Percentiles rank a stretch among this genome's conserved stretches.
Conservation (phyloP, 371 early-diverging fungal genomes). For the Dichotomocladium elegans region DNA sequence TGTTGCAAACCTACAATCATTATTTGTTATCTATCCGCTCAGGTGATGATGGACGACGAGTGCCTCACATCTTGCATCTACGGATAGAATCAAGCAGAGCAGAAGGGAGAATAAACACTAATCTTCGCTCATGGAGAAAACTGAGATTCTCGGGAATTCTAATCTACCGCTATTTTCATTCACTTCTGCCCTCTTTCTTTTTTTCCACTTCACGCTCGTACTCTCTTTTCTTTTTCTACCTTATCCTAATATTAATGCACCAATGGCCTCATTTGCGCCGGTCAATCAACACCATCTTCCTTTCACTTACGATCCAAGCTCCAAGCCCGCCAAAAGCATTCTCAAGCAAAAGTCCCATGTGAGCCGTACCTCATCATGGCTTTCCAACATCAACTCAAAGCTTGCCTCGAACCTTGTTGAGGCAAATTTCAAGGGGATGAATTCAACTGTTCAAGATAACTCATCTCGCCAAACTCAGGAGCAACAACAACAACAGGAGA, state of each 20-base stretch:
- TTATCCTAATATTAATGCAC: neutral
- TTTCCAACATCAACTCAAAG: slow-evolving; percentile 19
- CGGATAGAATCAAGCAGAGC: too few relatives aligned
- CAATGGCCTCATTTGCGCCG: slow-evolving; percentile 22
- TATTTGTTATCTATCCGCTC: too few relatives aligned
- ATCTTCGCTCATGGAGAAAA: too few relatives aligned
- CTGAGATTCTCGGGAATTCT: too few relatives aligned
- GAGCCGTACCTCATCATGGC: slow-evolving; percentile 18
- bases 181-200: neutral
- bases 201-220: neutral
- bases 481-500: slow-evolving; percentile 14
- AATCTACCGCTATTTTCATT: too few relatives aligned
- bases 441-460: slow-evolving; percentile 16
- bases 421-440: slow-evolving; percentile 7
- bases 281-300: slow-evolving; percentile 20
- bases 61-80: too few relatives aligned
- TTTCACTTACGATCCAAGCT: slow-evolving; percentile 23
- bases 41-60: too few relatives aligned
- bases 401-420: too few relatives aligned
- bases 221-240: neutral
- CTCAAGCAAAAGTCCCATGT: slow-evolving; percentile 24
- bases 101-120: too few relatives aligned
- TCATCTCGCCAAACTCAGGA: slow-evolving; percentile 4
- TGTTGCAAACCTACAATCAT: too few relatives aligned
- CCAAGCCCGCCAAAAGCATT: slow-evolving; percentile 32